Evolutionary conservation across 2,329 filamentous ascomycete species (phyloP).

Genomic region (Xylariaceae sp.): DNA sequence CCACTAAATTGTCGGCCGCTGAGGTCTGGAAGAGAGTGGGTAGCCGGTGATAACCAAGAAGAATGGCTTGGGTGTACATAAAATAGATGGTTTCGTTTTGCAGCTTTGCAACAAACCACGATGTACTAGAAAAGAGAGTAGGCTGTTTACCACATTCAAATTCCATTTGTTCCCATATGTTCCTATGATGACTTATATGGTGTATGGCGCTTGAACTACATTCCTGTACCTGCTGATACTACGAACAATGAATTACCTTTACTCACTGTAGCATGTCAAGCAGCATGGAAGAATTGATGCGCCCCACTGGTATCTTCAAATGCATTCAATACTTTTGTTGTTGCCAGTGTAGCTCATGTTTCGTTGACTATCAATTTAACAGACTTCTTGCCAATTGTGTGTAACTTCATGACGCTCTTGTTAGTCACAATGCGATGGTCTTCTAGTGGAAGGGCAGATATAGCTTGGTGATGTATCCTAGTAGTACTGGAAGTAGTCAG

Average conservation of each 20-base stretch:
- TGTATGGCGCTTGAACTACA: not conserved
- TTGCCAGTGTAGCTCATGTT: too few relatives aligned
- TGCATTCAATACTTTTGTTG: too few relatives aligned
- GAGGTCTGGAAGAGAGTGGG: slow-evolving; percentile 2
- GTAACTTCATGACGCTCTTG: too few relatives aligned
- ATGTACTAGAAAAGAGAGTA: slow-evolving; percentile 26
- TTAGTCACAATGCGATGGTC: too few relatives aligned
- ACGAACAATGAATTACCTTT: not conserved
- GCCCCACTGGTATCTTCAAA: too few relatives aligned
- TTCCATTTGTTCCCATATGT: slow-evolving; percentile 10
- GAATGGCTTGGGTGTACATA: slow-evolving; percentile 22
- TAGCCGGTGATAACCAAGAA: too few relatives aligned
- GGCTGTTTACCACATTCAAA: slow-evolving; percentile 7
- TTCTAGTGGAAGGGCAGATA: too few relatives aligned
- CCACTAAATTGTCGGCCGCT: slow-evolving; percentile 58
- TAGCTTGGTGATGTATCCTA: too few relatives aligned
- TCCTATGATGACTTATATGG: not conserved
- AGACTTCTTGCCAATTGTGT: too few relatives aligned
- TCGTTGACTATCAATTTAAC: too few relatives aligned
- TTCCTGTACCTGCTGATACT: not conserved
- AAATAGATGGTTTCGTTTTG: slow-evolving; percentile 17
- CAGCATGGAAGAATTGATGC: too few relatives aligned
- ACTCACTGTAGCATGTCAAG: not conserved
- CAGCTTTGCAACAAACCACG: slow-evolving; percentile 11
- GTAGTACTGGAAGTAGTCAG: too few relatives aligned